Conservation (phyloP, 805 yeast genomes). For the Pichia rugopelliculosa region DNA sequence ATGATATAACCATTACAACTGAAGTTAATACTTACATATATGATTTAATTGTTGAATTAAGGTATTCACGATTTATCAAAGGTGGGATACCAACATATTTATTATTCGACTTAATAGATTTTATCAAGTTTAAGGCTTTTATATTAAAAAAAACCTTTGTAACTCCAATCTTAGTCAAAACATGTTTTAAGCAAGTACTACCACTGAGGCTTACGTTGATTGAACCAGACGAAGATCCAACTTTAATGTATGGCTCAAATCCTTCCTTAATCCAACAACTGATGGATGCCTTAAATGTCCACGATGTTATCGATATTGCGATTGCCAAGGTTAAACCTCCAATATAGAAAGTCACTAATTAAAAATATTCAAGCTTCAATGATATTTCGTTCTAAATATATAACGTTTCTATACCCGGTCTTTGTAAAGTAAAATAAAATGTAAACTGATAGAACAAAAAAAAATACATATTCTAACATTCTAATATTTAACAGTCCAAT, state of each 20-base stretch:
- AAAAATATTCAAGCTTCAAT: not conserved
- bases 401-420: not conserved
- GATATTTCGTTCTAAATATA: not conserved
- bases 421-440: not conserved
- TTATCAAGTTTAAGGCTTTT: conserved; percentile 36
- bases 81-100: conserved; percentile 46
- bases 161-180: conserved; percentile 45
- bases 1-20: conserved; percentile 28
- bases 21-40: conserved; percentile 49
- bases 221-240: conserved; percentile 40
- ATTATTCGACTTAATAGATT: conserved; percentile 34
- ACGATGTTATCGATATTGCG: conserved; percentile 45
- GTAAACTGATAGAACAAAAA: not conserved
- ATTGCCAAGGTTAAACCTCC: conserved; percentile 47
- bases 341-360: conserved; percentile 20
- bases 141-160: conserved; percentile 36
- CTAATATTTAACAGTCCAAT: conserved; percentile 46
- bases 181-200: conserved; percentile 40
- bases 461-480: conserved; percentile 1
- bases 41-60: conserved; percentile 44
- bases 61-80: conserved; percentile 48
- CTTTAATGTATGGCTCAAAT: conserved; percentile 52
- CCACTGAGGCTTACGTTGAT: conserved; percentile 38
- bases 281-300: conserved; percentile 38
- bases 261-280: conserved; percentile 33